Evolutionary conservation across 2,329 filamentous ascomycete genomes (phyloP).

Genomic region (Hortaea werneckii): DNA sequence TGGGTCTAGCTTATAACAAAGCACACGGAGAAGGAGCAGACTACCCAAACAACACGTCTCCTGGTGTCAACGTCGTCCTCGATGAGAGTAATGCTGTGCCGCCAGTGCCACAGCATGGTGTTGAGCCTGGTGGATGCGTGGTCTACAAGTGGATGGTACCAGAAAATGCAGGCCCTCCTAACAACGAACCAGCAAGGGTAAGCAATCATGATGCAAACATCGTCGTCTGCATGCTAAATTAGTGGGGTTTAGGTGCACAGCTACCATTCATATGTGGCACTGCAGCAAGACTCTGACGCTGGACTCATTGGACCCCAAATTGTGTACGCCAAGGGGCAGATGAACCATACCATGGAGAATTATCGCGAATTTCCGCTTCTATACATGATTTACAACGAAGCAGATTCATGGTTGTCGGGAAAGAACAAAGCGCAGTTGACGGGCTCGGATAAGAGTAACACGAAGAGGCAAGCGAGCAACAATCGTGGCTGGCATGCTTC

Average conservation of each 20-base stretch:
- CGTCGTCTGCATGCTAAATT: too few species aligned
- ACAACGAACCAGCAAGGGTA: constrained; percentile 5
- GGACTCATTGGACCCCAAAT: constrained; percentile 20
- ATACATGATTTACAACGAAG: constrained; percentile 18
- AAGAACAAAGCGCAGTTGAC: constrained; percentile 6
- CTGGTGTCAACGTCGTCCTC: constrained; percentile 6
- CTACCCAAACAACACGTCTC: constrained; percentile 16
- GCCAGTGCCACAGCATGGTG: constrained; percentile 2
- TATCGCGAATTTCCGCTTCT: constrained; percentile 20
- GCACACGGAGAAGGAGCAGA: constrained; percentile 9
- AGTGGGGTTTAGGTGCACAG: constrained; percentile 3
- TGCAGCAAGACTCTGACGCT: constrained; percentile 15
- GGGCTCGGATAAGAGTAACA: background rate
- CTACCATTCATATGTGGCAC: constrained; percentile 21
- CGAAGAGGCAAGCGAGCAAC: background rate
- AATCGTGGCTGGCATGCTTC: background rate
- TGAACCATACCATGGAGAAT: constrained; percentile 17
- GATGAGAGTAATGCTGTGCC: constrained; percentile 13
- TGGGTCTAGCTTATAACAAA: constrained; percentile 16
- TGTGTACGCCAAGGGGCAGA: constrained; percentile 17
- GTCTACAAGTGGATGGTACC: constrained; percentile 21
- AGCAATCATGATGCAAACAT: too few species aligned
- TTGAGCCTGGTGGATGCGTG: constrained; percentile 14
- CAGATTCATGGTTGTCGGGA: constrained; percentile 16
- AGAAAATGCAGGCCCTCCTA: constrained; percentile 8